These are phyloP conservation scores for Debaryomycetaceae sp. DNA, from an alignment of 1,139 yeast species.

Conservation along the genomic window DNA sequence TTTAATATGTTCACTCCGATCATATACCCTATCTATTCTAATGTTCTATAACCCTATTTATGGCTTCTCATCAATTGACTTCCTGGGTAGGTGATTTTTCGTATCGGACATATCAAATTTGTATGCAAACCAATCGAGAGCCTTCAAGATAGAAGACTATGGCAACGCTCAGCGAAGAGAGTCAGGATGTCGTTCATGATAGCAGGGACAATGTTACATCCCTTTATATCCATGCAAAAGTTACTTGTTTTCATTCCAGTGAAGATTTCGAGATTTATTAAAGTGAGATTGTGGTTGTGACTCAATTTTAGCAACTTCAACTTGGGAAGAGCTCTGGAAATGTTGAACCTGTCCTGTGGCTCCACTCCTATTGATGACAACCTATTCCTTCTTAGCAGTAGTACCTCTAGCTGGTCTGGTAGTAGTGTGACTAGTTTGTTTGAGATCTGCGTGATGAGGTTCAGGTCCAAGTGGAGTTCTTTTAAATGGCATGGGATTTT, in stretches of 20 bases:
- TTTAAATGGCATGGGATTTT: conserved; percentile 28
- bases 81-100: not conserved
- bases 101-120: not conserved
- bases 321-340: conserved; percentile 11
- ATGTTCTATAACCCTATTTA: not conserved
- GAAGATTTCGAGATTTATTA: conserved; percentile 9
- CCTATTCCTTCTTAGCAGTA: conserved; percentile 19
- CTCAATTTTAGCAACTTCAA: conserved; percentile 9
- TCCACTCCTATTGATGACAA: conserved; percentile 11
- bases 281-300: conserved; percentile 8
- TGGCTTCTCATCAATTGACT: not conserved
- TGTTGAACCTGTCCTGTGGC: conserved; percentile 5
- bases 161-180: not conserved
- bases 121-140: not conserved
- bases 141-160: not conserved
- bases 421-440: conserved; percentile 20
- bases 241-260: conserved; percentile 1
- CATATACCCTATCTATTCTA: not conserved
- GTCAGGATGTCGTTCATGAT: conserved; percentile 3
- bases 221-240: conserved; percentile 7
- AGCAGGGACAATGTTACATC: conserved; percentile 11
- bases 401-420: conserved; percentile 23
- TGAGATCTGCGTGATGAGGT: conserved; percentile 22
- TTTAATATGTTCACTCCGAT: not conserved
- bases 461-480: conserved; percentile 23